Evolutionary conservation across 2,329 filamentous ascomycete species (phyloP).

Genomic region (Neonectria faginata): DNA sequence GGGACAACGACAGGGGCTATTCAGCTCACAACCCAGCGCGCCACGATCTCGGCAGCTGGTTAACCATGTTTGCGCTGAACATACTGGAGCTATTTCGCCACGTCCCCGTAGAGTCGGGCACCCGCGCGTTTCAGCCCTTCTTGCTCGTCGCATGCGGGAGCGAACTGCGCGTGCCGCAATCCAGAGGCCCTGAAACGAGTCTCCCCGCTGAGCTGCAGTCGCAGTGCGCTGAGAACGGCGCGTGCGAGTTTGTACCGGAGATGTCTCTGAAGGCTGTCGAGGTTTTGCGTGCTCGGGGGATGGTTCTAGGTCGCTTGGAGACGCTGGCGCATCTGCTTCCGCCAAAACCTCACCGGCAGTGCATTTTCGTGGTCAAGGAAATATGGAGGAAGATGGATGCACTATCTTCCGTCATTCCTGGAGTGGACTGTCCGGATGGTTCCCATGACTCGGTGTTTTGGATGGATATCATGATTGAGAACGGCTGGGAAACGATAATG

Average conservation of each 20-base stretch:
- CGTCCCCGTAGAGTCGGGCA: constrained; percentile 30
- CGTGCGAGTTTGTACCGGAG: constrained; percentile 12
- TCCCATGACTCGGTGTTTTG: constrained; percentile 27
- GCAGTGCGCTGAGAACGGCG: neutral
- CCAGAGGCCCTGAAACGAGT: neutral
- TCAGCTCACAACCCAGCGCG: constrained; percentile 1
- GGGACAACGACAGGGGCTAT: constrained; percentile 1
- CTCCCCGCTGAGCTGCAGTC: neutral
- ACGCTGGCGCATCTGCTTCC: constrained; percentile 19
- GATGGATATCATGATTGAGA: constrained; percentile 36
- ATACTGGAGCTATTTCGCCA: constrained; percentile 21
- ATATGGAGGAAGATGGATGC: constrained; percentile 32
- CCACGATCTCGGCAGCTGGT: constrained; percentile 21
- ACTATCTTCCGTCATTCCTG: neutral
- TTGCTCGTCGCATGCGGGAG: constrained; percentile 27
- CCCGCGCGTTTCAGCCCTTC: constrained; percentile 32
- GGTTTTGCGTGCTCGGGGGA: constrained; percentile 18
- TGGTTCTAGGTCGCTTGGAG: constrained; percentile 23
- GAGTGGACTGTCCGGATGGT: neutral
- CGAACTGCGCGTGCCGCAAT: constrained; percentile 21
- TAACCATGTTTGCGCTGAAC: constrained; percentile 19
- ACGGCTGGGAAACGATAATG: constrained; percentile 34
- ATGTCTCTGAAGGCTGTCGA: constrained; percentile 21
- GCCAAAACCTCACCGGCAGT: constrained; percentile 23
- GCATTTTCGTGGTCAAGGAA: constrained; percentile 24